Evolutionary conservation across 2,329 filamentous ascomycete species (phyloP), one percentile per base, ranked within the genome.

Genomic region (Biscogniauxia marginata): DNA sequence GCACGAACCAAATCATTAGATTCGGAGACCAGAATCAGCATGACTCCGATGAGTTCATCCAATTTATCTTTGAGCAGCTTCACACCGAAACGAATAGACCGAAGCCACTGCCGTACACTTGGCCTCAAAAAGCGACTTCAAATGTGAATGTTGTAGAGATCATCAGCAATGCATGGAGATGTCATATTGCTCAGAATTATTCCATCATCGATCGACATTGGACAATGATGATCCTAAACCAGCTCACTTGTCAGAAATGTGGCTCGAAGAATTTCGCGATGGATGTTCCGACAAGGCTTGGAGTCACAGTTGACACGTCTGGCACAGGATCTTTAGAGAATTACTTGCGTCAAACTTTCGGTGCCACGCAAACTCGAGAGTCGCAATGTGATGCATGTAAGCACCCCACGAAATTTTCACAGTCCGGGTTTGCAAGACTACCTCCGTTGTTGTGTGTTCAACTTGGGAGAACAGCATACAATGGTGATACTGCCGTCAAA

Each of bases 31-130:
- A 80, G 21, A 77, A 85, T 50, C 93, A 98, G 70, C 95, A 98
- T 73, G 95, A 99, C 68, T 89, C 92, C 1, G 89, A 93, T 62
- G 95, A 98, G 67, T 96, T 96, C 64, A 86, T 93, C 63, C 85
- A 86, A 47, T 96, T 96, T 68, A 73, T 97, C 22, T 80, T 96
- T 39, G 86, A 90, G 52, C 87, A 89, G 62, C 79, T 98, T 11
- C 88, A 93, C 64, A 90, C 95, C 68, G 95, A 99, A 73, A 86
- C 96, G 4, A 96, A 96, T 70, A 71, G 77, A 86, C 57, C 77
- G 58, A 19, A 61, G 60, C 49, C 30, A 23, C 52, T 18, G 18
- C 18, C 44, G 6, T 16, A 49, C 46, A 43, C 39, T 16, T 56
- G 49, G 46, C 58, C 16, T 52, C 49, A 24, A 53, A 60, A 21